These are phyloP conservation scores for Gracilariopsis chorda DNA, from an alignment of 23 red algal genomes.

Conservation along the genomic window DNA sequence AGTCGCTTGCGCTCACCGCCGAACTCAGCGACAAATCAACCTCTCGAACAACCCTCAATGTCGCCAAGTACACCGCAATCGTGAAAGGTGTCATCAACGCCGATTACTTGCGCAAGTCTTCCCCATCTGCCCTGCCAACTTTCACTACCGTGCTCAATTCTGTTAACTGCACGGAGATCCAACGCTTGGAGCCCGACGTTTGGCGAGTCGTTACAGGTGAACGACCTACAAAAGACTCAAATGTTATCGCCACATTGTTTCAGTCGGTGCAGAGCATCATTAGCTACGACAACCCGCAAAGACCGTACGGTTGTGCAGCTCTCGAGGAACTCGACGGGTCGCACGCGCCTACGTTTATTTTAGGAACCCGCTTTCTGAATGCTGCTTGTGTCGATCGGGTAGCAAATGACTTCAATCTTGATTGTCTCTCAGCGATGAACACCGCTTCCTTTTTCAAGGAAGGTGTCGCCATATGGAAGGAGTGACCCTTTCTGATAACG, in stretches of 20 bases:
- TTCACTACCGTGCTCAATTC: constrained; percentile 20
- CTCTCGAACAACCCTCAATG: neutral
- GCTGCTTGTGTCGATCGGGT: constrained; percentile 43
- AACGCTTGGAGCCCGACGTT: neutral
- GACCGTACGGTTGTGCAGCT: neutral
- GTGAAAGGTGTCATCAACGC: constrained; percentile 26
- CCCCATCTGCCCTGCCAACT: neutral
- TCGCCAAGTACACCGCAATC: constrained; percentile 3
- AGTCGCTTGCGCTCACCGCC: neutral
- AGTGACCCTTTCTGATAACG: no score
- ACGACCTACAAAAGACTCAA: neutral
- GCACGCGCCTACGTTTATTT: constrained; percentile 15
- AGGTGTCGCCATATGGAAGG: constrained; percentile 32
- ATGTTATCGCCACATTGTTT: neutral
- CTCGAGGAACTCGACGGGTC: neutral
- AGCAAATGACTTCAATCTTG: constrained; percentile 38
- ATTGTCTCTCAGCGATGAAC: constrained; percentile 34
- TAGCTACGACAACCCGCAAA: neutral
- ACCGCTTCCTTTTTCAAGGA: constrained; percentile 44
- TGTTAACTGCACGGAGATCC: constrained; percentile 41
- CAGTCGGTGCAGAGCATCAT: neutral
- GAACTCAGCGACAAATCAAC: neutral
- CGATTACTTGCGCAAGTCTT: neutral
- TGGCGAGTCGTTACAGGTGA: constrained; percentile 27
- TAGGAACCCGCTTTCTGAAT: constrained; percentile 36